Base-by-base conservation (phyloP, 352 stramenopile genomes). In the Pythium apleroticum region DNA sequence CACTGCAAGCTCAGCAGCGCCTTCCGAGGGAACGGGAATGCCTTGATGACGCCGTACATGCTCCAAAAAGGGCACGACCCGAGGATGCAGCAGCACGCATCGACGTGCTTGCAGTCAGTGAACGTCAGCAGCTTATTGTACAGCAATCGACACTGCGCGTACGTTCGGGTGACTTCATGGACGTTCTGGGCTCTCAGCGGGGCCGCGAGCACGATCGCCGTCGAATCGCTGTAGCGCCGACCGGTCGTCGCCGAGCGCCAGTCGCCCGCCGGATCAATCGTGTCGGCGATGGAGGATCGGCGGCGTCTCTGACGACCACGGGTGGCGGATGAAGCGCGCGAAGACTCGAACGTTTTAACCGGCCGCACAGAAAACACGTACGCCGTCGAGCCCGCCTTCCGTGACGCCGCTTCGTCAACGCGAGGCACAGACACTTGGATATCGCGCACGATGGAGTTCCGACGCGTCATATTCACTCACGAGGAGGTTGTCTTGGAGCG, bases 41-140 rank as follows among this genome's bases (percentile, higher is more conserved):
- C 54, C 14, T 73, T 66, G 24, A 90, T 59, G 11, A 84, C 41
- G 1, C 63, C 54, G 33, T 73, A 73, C 27, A 90, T 73, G 24
- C 77, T 84, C 76, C 78, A 84, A 66, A 88, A 88, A 10, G 79
- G 79, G 52, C 81, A 90, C 60, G 77, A 75, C 7, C 75, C 74
- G 27, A 86, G 53, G 6, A 77, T 69, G 46, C 81, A 88, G 55
- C 65, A 75, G 56, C 81, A 90, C 33, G 76, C 74, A 1, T 58
- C 64, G 8, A 63, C 61, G 54, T 81, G 67, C 20, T 68, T 70
- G 53, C 72, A 77, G 66, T 86, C 63, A 5, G 79, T 88, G 22
- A 80, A 59, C 9, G 55, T 45, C 20, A 72, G 71, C 35, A 90
- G 65, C 39, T 76, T 55, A 22, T 57, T 57, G 59, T 85, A 90